Evolutionary conservation across 805 yeast species (phyloP).

Genomic region (Wickerhamomyces mucosus): DNA sequence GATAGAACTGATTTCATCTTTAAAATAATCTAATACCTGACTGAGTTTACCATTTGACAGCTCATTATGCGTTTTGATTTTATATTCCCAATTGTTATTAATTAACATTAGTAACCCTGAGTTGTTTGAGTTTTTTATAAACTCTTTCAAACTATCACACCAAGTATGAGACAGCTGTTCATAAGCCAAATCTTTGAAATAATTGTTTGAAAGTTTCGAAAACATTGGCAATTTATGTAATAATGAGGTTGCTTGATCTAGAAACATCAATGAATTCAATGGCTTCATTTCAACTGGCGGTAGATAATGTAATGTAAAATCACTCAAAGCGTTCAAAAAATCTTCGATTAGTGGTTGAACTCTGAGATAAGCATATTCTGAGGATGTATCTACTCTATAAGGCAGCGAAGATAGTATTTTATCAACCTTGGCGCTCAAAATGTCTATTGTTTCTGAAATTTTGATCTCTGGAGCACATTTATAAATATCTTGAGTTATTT

Average conservation of each 20-base stretch:
- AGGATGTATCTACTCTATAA: conserved; percentile 59
- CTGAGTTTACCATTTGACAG: conserved; percentile 31
- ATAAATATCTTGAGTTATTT: conserved; percentile 40
- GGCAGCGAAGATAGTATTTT: conserved; percentile 47
- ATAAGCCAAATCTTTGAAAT: conserved; percentile 39
- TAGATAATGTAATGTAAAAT: conserved; percentile 60
- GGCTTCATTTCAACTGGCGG: conserved; percentile 57
- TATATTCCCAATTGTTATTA: conserved; percentile 30
- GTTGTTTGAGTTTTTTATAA: conserved; percentile 13
- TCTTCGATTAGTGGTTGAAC: conserved; percentile 61
- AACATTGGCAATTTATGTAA: conserved; percentile 62
- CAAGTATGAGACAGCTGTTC: conserved; percentile 54
- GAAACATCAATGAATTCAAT: conserved; percentile 46
- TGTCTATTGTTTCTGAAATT: conserved; percentile 38
- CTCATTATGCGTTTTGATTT: conserved; percentile 36
- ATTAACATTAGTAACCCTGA: conserved; percentile 27
- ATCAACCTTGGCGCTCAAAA: conserved; percentile 33
- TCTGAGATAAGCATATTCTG: conserved; percentile 71
- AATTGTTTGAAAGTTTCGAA: conserved; percentile 34
- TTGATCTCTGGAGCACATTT: conserved; percentile 49
- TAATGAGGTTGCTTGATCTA: conserved; percentile 50
- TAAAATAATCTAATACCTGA: conserved; percentile 35
- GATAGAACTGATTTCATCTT: conserved; percentile 23
- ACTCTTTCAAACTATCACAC: conserved; percentile 35
- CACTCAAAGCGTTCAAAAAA: conserved; percentile 61